These are phyloP conservation scores for Yamadazyma kanchanaburiensis DNA, from an alignment of 1,139 yeast species.

Conservation along the genomic window DNA sequence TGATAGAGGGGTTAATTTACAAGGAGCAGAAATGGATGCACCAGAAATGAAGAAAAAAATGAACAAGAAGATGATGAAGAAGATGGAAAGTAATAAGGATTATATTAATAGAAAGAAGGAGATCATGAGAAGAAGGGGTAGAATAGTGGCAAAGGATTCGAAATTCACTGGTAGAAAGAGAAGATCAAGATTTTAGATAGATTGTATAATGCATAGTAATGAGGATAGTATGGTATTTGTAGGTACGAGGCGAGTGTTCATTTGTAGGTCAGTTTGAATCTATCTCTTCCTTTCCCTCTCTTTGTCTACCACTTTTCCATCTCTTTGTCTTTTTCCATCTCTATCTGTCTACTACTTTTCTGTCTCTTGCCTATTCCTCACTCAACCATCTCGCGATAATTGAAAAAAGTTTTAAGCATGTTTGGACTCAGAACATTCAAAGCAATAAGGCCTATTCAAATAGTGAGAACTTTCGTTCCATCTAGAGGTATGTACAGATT, in stretches of 20 bases:
- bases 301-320: too few relatives aligned
- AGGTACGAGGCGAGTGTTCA: too few relatives aligned
- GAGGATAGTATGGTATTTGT: too few relatives aligned
- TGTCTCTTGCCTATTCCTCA: too few relatives aligned
- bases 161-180: slow-evolving; percentile 94
- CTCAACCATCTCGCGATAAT: too few relatives aligned
- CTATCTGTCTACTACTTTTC: too few relatives aligned
- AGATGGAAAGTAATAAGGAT: slow-evolving; percentile 71
- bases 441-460: slow-evolving; percentile 3
- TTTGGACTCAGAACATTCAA: slow-evolving; percentile 6
- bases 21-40: slow-evolving; percentile 76
- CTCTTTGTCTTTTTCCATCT: too few relatives aligned
- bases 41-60: slow-evolving; percentile 42
- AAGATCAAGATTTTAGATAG: slow-evolving; percentile 65
- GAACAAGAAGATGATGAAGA: slow-evolving; percentile 51
- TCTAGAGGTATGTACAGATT: slow-evolving; percentile 3
- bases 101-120: slow-evolving; percentile 91
- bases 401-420: too few relatives aligned
- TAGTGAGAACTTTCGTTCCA: slow-evolving; percentile 3
- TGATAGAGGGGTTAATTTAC: slow-evolving; percentile 64
- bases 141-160: slow-evolving; percentile 82
- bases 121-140: slow-evolving; percentile 87
- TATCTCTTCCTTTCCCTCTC: too few relatives aligned
- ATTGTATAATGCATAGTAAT: too few relatives aligned
- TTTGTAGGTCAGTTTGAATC: too few relatives aligned